Conservation (phyloP, 352 stramenopile species). For the Phytopythium cucurbitacearum region DNA sequence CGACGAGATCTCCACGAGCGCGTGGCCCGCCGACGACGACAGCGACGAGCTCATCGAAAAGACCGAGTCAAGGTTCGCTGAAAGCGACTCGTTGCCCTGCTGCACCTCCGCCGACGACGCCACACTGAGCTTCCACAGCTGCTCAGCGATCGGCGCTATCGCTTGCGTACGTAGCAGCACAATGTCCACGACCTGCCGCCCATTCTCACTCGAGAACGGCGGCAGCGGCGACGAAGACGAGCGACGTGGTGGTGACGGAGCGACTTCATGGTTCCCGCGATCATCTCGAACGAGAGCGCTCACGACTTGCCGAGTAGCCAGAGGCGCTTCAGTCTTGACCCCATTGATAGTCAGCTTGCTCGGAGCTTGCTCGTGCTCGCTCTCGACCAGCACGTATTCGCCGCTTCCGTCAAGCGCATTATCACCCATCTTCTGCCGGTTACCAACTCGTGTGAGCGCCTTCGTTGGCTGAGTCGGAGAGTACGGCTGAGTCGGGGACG, state of each 20-base stretch:
- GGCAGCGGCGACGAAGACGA: neutral
- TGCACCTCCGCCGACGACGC: constrained; percentile 8
- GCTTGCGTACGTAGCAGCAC: constrained; percentile 55
- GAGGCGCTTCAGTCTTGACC: too few species aligned
- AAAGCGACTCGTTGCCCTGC: constrained; percentile 11
- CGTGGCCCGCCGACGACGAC: constrained; percentile 30
- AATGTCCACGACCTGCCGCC: constrained; percentile 64
- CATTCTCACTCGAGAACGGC: constrained; percentile 37
- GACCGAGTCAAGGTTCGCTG: constrained; percentile 43
- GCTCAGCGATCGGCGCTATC: constrained; percentile 56
- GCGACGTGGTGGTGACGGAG: neutral
- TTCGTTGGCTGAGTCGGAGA: constrained; percentile 1
- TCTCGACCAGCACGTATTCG: constrained; percentile 68
- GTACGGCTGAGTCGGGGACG: constrained; percentile 7
- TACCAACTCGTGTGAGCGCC: constrained; percentile 6
- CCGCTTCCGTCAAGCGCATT: constrained; percentile 46
- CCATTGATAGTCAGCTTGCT: too few species aligned
- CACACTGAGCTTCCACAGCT: constrained; percentile 47
- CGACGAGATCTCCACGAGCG: constrained; percentile 14
- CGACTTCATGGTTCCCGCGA: neutral
- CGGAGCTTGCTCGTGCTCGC: constrained; percentile 22
- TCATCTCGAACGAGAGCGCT: too few species aligned
- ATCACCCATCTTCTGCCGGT: constrained; percentile 14
- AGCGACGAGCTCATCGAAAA: constrained; percentile 56
- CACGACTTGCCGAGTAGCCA: too few species aligned